Base-by-base conservation (phyloP, 768 basidiomycete genomes). In the Agaricus subrufescens region DNA sequence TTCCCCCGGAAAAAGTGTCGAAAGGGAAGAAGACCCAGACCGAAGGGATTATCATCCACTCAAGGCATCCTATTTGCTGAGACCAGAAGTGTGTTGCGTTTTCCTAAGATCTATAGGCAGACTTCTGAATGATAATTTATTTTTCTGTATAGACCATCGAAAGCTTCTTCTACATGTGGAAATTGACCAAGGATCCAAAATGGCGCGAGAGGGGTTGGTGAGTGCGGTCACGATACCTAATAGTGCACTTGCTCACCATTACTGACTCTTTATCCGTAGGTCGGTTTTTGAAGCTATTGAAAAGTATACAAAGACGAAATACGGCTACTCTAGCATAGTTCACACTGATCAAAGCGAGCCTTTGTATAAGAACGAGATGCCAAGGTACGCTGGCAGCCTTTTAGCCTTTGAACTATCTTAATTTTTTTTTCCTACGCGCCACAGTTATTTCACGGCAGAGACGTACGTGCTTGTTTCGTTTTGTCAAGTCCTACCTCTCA, bases 151-250 rank as follows among this genome's bases (percentile, higher is more conserved):
- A 91, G 88, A 81, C 89, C 8, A 62, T 91, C 4, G 89, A 91
- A 63, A 84, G 81, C 26, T 70, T 91, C 54, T 90, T 84, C 66
- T 63, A 87, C 12, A 66, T 91, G 63, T 90, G 85, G 82, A 79
- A 80, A 49, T 77, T 78, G 14, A 91, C 88, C 0, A 80, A 83
- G 0, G 80, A 91, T 46, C 66, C 68, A 4, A 76, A 73, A 45
- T 91, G 89, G 89, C 74, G 89, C 51, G 84, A 91, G 54, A 79
- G 83, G 29, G 89, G 86, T 2, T 90, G 86, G 78, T 70, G 63
- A 19, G 81, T 91, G n/a, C 42, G 8, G 12, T 27, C 87, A 83
- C 62, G 64, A 38, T 27, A 6, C 5, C 29, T 11, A 77, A 57
- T 72, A 12, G 10, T 19, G 4, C 7, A 50, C 83, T 3, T 72